Evolutionary conservation across 768 basidiomycete species (phyloP).

Genomic region (Calocybe gangraenosa): DNA sequence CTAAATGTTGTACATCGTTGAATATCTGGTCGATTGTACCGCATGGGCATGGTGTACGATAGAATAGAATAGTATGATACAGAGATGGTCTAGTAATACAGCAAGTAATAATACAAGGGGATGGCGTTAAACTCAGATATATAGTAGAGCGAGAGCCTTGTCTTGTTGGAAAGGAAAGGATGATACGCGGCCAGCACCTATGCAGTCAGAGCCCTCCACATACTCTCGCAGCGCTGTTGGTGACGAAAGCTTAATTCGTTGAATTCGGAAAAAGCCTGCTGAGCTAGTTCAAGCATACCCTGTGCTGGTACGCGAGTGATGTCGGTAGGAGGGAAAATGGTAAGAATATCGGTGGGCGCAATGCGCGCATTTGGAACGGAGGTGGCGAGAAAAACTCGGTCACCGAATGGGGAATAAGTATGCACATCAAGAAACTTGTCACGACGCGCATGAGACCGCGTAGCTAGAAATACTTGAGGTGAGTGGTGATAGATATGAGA

Average conservation of each 20-base stretch:
- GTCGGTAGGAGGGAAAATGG: conserved; percentile 43
- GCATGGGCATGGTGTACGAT: too few species aligned
- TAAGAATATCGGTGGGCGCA: conserved; percentile 51
- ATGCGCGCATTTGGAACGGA: conserved; percentile 62
- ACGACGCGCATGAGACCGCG: conserved; percentile 47
- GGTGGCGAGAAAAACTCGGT: conserved; percentile 61
- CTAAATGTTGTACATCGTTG: too few species aligned
- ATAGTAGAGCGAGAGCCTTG: too few species aligned
- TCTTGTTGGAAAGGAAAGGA: too few species aligned
- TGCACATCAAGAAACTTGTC: conserved; percentile 66
- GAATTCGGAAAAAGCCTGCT: conserved; percentile 55
- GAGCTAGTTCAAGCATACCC: conserved; percentile 66
- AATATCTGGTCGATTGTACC: too few species aligned
- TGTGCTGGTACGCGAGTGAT: conserved; percentile 22
- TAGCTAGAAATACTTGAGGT: conserved; percentile 31
- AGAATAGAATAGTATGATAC: too few species aligned
- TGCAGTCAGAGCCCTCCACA: conserved; percentile 49
- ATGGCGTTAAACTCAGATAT: too few species aligned
- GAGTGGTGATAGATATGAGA: conserved; percentile 6
- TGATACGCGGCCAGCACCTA: too few species aligned
- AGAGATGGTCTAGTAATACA: too few species aligned
- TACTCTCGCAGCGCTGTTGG: conserved; percentile 51
- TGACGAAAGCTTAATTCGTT: conserved; percentile 47
- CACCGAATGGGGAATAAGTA: conserved; percentile 60
- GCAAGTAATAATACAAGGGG: too few species aligned